These are phyloP conservation scores for Trichoderma lentiforme DNA, from an alignment of 2,329 filamentous ascomycete genomes.

Conservation along the genomic window DNA sequence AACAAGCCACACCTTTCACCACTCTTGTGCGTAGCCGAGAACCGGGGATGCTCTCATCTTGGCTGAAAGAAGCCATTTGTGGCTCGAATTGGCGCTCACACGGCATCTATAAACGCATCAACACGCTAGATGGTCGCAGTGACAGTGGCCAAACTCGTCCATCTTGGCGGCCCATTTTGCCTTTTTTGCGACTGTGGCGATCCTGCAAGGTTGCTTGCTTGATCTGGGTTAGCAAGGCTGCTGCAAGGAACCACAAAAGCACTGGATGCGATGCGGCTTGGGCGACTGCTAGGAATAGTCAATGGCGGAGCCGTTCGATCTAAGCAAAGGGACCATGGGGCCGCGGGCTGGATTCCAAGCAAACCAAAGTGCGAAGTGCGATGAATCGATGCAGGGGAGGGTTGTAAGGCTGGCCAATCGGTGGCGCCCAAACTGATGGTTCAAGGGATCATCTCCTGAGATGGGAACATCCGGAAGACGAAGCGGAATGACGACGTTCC, in stretches of 20 bases:
- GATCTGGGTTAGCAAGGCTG: conserved; percentile 13
- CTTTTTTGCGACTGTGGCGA: conserved; percentile 11
- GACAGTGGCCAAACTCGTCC: not conserved
- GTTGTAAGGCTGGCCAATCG: conserved; percentile 13
- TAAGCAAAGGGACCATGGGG: not conserved
- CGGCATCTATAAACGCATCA: not conserved
- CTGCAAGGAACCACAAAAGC: conserved; percentile 3
- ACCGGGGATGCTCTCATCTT: not conserved
- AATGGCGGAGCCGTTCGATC: conserved; percentile 14
- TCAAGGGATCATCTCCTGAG: not conserved
- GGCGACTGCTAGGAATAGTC: not conserved
- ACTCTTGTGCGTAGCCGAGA: not conserved
- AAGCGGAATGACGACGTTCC: not conserved
- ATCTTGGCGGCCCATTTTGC: conserved; percentile 16
- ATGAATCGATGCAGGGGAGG: not conserved
- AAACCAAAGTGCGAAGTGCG: not conserved
- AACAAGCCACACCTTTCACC: conserved; percentile 7
- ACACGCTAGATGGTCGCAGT: conserved; percentile 3
- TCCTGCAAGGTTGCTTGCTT: conserved; percentile 13
- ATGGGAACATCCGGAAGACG: not conserved
- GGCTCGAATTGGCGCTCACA: not conserved
- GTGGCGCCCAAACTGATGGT: not conserved
- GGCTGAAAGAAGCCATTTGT: not conserved
- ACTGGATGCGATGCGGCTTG: conserved; percentile 5
- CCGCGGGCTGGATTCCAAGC: not conserved